A percentile compares a stretch with the other conserved stretches of the same genome.
These are phyloP conservation scores for Stemphylium beticola DNA, from an alignment of 2,329 filamentous ascomycete species.

Conservation along the genomic window DNA sequence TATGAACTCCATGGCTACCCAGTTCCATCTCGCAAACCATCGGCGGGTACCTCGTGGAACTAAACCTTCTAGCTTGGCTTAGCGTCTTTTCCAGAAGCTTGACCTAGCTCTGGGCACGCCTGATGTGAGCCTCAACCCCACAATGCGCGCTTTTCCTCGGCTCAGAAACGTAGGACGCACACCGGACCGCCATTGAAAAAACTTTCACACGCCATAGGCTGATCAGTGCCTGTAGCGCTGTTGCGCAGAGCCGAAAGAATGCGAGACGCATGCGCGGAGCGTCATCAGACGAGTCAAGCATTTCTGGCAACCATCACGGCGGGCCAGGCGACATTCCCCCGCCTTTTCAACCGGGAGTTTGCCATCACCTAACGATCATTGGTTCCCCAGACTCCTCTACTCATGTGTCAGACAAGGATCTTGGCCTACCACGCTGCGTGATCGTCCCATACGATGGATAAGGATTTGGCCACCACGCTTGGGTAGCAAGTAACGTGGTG, in stretches of 20 bases:
- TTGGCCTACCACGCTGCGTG: slow-evolving; percentile 4
- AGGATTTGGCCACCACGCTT: slow-evolving; percentile 4
- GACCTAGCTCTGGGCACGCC: slow-evolving; percentile 9
- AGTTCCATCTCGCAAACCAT: slow-evolving; percentile 17
- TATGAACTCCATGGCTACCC: slow-evolving; percentile 1
- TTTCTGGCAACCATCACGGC: slow-evolving; percentile 8
- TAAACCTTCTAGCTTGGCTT: slow-evolving; percentile 13
- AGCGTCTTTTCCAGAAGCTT: slow-evolving; percentile 19
- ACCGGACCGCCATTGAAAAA: slow-evolving; percentile 7
- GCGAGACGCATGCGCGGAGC: slow-evolving; percentile 5
- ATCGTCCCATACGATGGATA: slow-evolving; percentile 8
- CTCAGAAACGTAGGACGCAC: slow-evolving; percentile 4
- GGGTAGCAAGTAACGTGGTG: slow-evolving; percentile 1
- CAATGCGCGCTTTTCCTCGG: slow-evolving; percentile 26
- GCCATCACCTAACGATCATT: slow-evolving; percentile 32
- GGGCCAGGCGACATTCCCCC: slow-evolving; percentile 16
- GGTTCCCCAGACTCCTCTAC: slow-evolving; percentile 26
- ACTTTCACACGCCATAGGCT: slow-evolving; percentile 3
- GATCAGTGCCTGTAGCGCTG: slow-evolving; percentile 15
- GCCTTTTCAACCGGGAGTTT: slow-evolving; percentile 11
- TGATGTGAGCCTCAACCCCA: slow-evolving; percentile 22
- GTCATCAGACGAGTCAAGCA: slow-evolving; percentile 1
- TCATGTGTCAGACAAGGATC: slow-evolving; percentile 2
- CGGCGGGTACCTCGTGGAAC: slow-evolving; percentile 8
- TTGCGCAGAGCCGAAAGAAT: slow-evolving; percentile 18